A percentile compares a stretch with the other conserved stretches of the same genome.
phyloP scores from a whole-genome alignment of 371 early-diverging fungal genomes.

The Lichtheimia ramosa region DNA sequence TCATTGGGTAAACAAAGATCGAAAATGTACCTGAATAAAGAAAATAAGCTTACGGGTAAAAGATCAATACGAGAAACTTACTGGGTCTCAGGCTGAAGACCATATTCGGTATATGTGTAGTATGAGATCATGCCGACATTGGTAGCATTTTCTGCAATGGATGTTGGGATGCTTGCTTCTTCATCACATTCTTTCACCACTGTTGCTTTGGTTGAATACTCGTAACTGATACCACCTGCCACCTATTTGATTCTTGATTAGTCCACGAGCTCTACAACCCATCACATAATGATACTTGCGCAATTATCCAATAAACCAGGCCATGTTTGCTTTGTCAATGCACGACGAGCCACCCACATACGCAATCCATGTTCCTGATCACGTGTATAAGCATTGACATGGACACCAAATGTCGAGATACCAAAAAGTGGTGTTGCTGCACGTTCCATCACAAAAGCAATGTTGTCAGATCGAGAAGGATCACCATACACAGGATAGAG shows the following conservation, averaged over 20 bases:
- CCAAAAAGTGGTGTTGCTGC: slow-evolving; percentile 81
- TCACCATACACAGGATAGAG: slow-evolving; percentile 78
- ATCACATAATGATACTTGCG: slow-evolving; percentile 34
- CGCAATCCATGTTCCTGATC: slow-evolving; percentile 42
- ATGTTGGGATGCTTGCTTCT: slow-evolving; percentile 77
- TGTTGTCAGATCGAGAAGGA: slow-evolving; percentile 25
- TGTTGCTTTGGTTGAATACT: slow-evolving; percentile 59
- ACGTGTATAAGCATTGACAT: slow-evolving; percentile 75
- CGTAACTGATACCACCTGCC: slow-evolving; percentile 85
- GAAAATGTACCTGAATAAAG: slow-evolving; percentile 61
- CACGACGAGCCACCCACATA: slow-evolving; percentile 88
- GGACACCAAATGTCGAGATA: slow-evolving; percentile 77
- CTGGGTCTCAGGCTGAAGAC: slow-evolving; percentile 75
- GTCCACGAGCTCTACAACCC: no score
- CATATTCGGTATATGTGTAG: slow-evolving; percentile 53
- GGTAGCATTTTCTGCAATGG: slow-evolving; percentile 53
- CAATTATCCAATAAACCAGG: slow-evolving; percentile 87
- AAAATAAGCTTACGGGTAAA: not conserved
- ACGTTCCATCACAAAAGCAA: slow-evolving; percentile 79
- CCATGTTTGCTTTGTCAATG: slow-evolving; percentile 81
- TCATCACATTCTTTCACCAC: slow-evolving; percentile 89
- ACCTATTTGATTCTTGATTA: slow-evolving; percentile 31
- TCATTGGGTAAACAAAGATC: slow-evolving; percentile 75
- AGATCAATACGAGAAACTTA: slow-evolving; percentile 26
- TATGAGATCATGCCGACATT: slow-evolving; percentile 74